Base-by-base conservation (phyloP, 805 yeast species). In the Wickerhamomyces subpelliculosus region DNA sequence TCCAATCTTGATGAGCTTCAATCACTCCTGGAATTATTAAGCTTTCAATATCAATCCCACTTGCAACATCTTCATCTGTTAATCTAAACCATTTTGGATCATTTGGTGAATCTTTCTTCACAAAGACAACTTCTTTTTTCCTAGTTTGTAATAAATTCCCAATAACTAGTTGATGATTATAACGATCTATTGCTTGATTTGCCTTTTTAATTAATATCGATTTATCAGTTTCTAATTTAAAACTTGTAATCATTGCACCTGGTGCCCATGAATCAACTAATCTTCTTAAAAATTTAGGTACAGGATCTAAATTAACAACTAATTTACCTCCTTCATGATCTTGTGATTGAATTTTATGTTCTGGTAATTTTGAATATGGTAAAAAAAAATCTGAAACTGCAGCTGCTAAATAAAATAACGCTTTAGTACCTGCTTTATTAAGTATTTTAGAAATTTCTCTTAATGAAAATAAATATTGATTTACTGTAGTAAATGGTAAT, bases 311-410 rank as follows among this genome's bases (percentile, higher is more conserved):
- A 49, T 88, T 84, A 10, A 93, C 85, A 8, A 82, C 75, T 32
- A 93, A 65, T 53, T 84, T 86, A 4, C 95, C 94, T 8, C 66
- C 67, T 14, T 65, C 63, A 23, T 68, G 74, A 19, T 75, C 78
- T 41, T 78, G 80, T 5, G 94, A 81, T 61, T 93, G 98, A 44
- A 93, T 93, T 62, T 93, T 93, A 63, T 93, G 99, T 51, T 87
- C 88, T 3, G 97, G 95, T 51, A 88, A 68, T 46, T 85, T 72
- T 1, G 89, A 79, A 31, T 74, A 75, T 2, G 98, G 98, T 30
- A 93, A 70, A 63, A 89, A 93, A 61, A 93, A 93, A 58, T 93
- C 99, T 8, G 96, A 85, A 0, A 93, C 99, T 0, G 98, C 98
- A 8, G 98, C 97, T 0, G 98, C 98, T 37, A 93, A 68, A 56